Evolutionary conservation across 306 rosid genomes (phyloP).

Genomic region (Urtica urens): DNA sequence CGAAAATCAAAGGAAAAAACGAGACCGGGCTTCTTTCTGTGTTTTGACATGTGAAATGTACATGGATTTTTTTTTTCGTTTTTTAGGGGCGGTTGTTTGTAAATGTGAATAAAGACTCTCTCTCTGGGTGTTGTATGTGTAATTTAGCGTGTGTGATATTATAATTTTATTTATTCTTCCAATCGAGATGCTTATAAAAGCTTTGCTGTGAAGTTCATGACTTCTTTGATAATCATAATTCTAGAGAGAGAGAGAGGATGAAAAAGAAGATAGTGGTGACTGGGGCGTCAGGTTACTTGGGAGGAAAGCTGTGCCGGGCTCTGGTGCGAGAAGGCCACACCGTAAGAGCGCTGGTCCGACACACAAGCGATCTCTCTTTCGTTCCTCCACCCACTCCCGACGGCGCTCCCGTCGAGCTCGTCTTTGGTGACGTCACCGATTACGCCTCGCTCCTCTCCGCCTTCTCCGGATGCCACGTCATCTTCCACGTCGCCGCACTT

Average conservation of each 20-base stretch:
- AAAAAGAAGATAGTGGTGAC: constrained; percentile 42
- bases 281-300: constrained; percentile 84
- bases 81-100: no score
- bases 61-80: no score
- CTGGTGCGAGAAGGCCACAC: constrained; percentile 48
- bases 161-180: no score
- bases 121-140: no score
- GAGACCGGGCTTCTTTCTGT: no score
- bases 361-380: constrained; percentile 64
- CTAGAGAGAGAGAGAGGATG: neutral
- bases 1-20: no score
- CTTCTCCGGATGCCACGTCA: constrained; percentile 50
- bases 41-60: no score
- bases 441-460: constrained; percentile 61
- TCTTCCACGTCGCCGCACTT: constrained; percentile 82
- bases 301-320: constrained; percentile 60
- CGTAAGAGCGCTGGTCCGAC: constrained; percentile 61
- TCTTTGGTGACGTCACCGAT: constrained; percentile 70
- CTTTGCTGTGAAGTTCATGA: no score
- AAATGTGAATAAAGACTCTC: no score
- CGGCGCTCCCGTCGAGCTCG: constrained; percentile 35
- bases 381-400: constrained; percentile 32
- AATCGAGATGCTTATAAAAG: no score
- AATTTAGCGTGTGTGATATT: no score
- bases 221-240: no score